Evolutionary conservation across 805 yeast genomes (phyloP).

Genomic region (Wickerhamiella vanderwaltii): DNA sequence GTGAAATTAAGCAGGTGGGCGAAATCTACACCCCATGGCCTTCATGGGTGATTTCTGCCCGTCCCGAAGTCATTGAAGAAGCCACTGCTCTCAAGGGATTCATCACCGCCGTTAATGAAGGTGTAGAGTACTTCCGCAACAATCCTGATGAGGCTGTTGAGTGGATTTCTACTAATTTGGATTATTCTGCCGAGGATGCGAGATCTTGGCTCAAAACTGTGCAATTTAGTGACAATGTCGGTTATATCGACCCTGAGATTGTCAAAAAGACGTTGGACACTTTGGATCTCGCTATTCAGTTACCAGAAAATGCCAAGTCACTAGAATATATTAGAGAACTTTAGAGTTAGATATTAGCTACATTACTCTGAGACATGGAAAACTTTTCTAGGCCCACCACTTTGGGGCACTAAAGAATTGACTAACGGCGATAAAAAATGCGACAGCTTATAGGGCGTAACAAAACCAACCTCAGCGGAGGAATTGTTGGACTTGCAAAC

Average conservation of each 20-base stretch:
- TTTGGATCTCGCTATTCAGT: slow-evolving; percentile 53
- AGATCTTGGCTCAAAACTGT: slow-evolving; percentile 74
- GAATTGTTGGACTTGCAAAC: slow-evolving; percentile 44
- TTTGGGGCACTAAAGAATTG: too few relatives aligned
- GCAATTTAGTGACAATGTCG: slow-evolving; percentile 39
- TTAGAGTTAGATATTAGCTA: background rate
- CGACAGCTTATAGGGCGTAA: slow-evolving; percentile 16
- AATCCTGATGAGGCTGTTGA: slow-evolving; percentile 54
- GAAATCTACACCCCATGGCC: slow-evolving; percentile 95
- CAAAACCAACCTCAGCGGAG: slow-evolving; percentile 27
- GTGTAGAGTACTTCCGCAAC: slow-evolving; percentile 50
- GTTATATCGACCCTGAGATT: slow-evolving; percentile 39
- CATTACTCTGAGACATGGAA: background rate
- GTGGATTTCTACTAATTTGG: slow-evolving; percentile 54
- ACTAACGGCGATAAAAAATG: too few relatives aligned
- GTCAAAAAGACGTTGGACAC: slow-evolving; percentile 44
- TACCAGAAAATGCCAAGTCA: slow-evolving; percentile 21
- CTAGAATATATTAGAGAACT: slow-evolving; percentile 14
- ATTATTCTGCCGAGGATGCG: slow-evolving; percentile 69
- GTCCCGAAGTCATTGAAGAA: slow-evolving; percentile 31
- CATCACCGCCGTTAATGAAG: slow-evolving; percentile 46
- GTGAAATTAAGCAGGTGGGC: slow-evolving; percentile 73
- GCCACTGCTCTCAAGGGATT: slow-evolving; percentile 31
- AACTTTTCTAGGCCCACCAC: background rate
- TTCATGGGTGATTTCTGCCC: slow-evolving; percentile 70